Evolutionary conservation across 441 rosid species (phyloP).

Genomic region (Aquilaria agallochum): DNA sequence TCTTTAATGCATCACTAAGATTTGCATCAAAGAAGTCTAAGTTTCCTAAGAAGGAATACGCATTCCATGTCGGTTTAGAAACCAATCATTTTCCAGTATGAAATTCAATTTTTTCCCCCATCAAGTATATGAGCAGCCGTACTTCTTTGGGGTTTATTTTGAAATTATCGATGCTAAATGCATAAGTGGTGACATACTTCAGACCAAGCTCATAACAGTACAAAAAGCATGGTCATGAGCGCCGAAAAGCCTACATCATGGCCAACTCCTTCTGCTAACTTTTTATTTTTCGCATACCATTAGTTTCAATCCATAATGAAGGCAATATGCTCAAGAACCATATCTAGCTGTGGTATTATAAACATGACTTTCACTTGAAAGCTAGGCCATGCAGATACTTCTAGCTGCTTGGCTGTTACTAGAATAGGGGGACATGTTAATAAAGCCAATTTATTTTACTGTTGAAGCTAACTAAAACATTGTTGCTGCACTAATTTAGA

Average conservation of each 20-base stretch:
- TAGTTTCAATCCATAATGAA: constrained; percentile 35
- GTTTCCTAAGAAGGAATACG: constrained; percentile 28
- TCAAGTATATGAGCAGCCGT: constrained; percentile 24
- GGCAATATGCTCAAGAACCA: constrained; percentile 24
- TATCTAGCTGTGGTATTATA: too few relatives aligned
- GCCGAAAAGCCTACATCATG: constrained; percentile 25
- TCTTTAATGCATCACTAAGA: too few relatives aligned
- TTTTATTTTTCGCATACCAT: constrained; percentile 22
- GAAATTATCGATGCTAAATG: constrained; percentile 36
- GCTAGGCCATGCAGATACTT: too few relatives aligned
- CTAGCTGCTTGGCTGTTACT: too few relatives aligned
- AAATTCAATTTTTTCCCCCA: constrained; percentile 26
- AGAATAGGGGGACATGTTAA: too few relatives aligned
- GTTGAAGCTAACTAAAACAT: too few relatives aligned
- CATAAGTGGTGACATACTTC: constrained; percentile 27
- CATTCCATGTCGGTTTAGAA: constrained; percentile 19
- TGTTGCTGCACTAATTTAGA: too few relatives aligned
- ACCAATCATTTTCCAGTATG: constrained; percentile 20
- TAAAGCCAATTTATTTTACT: too few relatives aligned
- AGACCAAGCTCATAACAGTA: constrained; percentile 27
- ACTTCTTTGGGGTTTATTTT: constrained; percentile 30
- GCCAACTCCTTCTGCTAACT: constrained; percentile 24
- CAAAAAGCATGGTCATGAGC: constrained; percentile 21
- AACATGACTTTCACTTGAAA: too few relatives aligned
- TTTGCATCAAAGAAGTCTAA: constrained; percentile 15